Percentiles rank a stretch among this genome's conserved stretches.
These are phyloP conservation scores for Fusarium sp. DNA, from an alignment of 2,329 filamentous ascomycete genomes.

Conservation along the genomic window DNA sequence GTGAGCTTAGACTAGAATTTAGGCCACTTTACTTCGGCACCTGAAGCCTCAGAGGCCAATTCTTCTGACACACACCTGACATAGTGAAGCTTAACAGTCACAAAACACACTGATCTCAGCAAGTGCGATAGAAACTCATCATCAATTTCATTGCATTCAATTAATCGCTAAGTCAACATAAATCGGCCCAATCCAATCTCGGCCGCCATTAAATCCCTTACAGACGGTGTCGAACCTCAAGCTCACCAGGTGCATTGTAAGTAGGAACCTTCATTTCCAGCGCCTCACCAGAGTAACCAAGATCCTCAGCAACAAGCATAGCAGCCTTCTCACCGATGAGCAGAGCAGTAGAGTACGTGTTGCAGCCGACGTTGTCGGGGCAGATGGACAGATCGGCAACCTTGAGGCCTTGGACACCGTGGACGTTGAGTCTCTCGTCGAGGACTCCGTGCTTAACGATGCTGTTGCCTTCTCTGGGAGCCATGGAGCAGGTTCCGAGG, in stretches of 20 bases:
- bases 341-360: constrained; percentile 62
- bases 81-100: neutral
- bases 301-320: constrained; percentile 76
- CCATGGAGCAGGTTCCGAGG: constrained; percentile 79
- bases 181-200: constrained; percentile 12
- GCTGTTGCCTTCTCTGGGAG: constrained; percentile 78
- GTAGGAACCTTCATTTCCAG: constrained; percentile 81
- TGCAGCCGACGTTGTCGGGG: constrained; percentile 81
- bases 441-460: constrained; percentile 85
- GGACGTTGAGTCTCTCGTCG: constrained; percentile 81
- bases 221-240: constrained; percentile 55
- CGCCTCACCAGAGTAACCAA: constrained; percentile 78
- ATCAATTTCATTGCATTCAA: neutral
- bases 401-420: constrained; percentile 81
- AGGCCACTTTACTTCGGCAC: no score
- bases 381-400: constrained; percentile 82
- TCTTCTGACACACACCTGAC: no score
- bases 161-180: constrained; percentile 27
- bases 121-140: neutral
- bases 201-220: constrained; percentile 41
- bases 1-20: no score
- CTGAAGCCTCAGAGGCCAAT: no score
- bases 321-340: constrained; percentile 54
- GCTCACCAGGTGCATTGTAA: constrained; percentile 68
- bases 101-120: accelerated